phyloP scores from a whole-genome alignment of 768 basidiomycete genomes.

The Melanogaster broomeanus region DNA sequence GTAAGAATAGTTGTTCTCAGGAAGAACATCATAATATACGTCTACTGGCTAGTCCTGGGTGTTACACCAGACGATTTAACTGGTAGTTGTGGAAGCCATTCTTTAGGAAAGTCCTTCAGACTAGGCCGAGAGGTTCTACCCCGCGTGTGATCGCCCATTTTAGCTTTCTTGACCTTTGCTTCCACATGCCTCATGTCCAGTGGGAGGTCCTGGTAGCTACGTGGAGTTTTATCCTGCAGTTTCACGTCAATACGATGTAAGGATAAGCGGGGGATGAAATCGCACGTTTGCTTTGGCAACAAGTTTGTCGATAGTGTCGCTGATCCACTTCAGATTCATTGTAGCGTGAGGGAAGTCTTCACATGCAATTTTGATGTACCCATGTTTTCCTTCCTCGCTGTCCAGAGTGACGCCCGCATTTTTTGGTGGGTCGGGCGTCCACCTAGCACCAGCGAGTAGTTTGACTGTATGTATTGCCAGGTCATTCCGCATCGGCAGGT shows the following conservation, averaged over 20 bases:
- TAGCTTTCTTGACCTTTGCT: slow-evolving; percentile 70
- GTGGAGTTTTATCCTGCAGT: slow-evolving; percentile 36
- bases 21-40: neutral
- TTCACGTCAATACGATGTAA: slow-evolving; percentile 13
- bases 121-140: slow-evolving; percentile 60
- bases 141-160: slow-evolving; percentile 67
- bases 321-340: slow-evolving; percentile 95
- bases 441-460: slow-evolving; percentile 85
- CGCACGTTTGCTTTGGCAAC: slow-evolving; percentile 85
- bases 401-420: slow-evolving; percentile 58
- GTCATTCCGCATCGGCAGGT: slow-evolving; percentile 65
- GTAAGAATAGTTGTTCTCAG: slow-evolving; percentile 3
- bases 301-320: slow-evolving; percentile 79
- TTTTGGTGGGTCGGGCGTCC: slow-evolving; percentile 72
- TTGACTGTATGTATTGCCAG: slow-evolving; percentile 81
- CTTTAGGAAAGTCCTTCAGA: slow-evolving; percentile 78
- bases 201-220: slow-evolving; percentile 62
- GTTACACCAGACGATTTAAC: slow-evolving; percentile 3
- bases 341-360: slow-evolving; percentile 80
- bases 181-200: slow-evolving; percentile 81
- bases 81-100: slow-evolving; percentile 65
- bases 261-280: slow-evolving; percentile 21
- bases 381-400: slow-evolving; percentile 54
- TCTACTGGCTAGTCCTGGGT: slow-evolving; percentile 11
- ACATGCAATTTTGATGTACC: slow-evolving; percentile 88